phyloP scores from a whole-genome alignment of 2,329 filamentous ascomycete genomes.

The Penicillium digitatum region DNA sequence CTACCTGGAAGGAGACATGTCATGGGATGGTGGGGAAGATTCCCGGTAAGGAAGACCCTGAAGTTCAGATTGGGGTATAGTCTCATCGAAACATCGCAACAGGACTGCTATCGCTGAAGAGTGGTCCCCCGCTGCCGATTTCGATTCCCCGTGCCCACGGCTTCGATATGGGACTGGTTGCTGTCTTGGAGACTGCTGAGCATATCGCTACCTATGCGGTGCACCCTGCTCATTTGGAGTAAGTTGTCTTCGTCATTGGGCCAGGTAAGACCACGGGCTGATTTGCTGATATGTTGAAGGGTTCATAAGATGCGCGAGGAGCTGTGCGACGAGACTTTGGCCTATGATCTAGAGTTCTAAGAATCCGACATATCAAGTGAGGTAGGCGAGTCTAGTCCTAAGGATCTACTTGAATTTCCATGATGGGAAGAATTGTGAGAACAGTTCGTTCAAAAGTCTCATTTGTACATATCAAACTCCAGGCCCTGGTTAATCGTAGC shows the following conservation, averaged over 20 bases:
- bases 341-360: slow-evolving; percentile 42
- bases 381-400: neutral
- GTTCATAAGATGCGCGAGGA: slow-evolving; percentile 40
- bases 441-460: slow-evolving; percentile 2
- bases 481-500: slow-evolving; percentile 1
- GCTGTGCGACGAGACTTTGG: slow-evolving; percentile 42
- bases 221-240: slow-evolving; percentile 48
- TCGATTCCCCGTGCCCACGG: slow-evolving; percentile 44
- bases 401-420: neutral
- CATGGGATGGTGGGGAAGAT: slow-evolving; percentile 43
- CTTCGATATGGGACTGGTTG: slow-evolving; percentile 46
- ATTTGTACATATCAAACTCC: slow-evolving; percentile 9
- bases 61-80: neutral
- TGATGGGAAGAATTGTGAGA: neutral
- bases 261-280: neutral
- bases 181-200: slow-evolving; percentile 43
- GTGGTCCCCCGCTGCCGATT: slow-evolving; percentile 37
- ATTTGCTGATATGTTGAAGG: slow-evolving; percentile 23
- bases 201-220: slow-evolving; percentile 43
- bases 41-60: slow-evolving; percentile 28
- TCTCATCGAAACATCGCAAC: neutral
- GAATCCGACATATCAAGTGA: neutral
- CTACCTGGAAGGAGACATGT: slow-evolving; percentile 29
- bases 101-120: slow-evolving; percentile 37
- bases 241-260: slow-evolving; percentile 18